These are phyloP conservation scores for Pythium angustatum DNA, from an alignment of 352 stramenopile genomes.

Conservation along the genomic window DNA sequence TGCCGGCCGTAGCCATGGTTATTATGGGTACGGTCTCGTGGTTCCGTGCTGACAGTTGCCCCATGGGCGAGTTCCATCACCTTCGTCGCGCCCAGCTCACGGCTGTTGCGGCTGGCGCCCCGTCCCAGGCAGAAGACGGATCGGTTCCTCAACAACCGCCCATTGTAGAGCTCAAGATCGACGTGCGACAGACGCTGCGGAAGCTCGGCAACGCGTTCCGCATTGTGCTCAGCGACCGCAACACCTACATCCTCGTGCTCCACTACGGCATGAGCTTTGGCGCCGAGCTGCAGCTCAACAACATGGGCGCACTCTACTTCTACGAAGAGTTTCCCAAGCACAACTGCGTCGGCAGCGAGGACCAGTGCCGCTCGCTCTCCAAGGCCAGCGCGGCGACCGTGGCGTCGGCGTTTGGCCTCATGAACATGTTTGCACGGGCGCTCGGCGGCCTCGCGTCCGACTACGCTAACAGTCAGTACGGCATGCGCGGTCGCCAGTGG, in stretches of 20 bases:
- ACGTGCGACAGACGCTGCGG: conserved; percentile 10
- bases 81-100: conserved; percentile 64
- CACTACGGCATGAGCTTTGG: conserved; percentile 95
- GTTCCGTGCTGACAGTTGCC: conserved; percentile 85
- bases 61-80: conserved; percentile 92
- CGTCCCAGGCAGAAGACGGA: conserved; percentile 1
- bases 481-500: conserved; percentile 88
- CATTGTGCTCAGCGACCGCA: conserved; percentile 78
- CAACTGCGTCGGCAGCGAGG: conserved; percentile 36
- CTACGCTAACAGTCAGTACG: conserved; percentile 74
- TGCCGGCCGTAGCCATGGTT: conserved; percentile 89
- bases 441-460: conserved; percentile 89
- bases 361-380: conserved; percentile 44
- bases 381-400: conserved; percentile 79
- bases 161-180: conserved; percentile 6
- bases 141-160: background rate
- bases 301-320: conserved; percentile 94
- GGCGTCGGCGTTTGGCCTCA: conserved; percentile 92
- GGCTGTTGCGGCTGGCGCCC: conserved; percentile 28
- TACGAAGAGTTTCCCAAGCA: conserved; percentile 84
- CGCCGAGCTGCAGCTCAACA: conserved; percentile 96
- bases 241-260: conserved; percentile 91
- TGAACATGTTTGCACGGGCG: conserved; percentile 93
- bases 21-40: conserved; percentile 70
- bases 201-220: conserved; percentile 42